Evolutionary conservation across 345 rosid genomes (phyloP).

Genomic region (Clarkia xantiana): DNA sequence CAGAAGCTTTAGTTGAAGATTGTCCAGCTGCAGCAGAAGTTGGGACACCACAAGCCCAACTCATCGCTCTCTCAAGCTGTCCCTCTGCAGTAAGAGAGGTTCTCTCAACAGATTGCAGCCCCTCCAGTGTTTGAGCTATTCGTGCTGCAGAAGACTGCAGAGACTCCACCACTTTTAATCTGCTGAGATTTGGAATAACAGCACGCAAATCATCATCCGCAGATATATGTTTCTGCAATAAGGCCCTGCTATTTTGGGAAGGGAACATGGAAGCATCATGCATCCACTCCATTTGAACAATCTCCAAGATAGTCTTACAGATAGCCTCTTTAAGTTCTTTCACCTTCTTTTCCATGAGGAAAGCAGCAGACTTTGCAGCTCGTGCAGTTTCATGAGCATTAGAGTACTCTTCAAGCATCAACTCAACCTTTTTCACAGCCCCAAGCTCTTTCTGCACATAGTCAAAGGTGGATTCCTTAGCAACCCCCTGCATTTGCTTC

Average conservation of each 20-base stretch:
- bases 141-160: conserved; percentile 45
- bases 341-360: conserved; percentile 54
- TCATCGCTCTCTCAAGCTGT: conserved; percentile 91
- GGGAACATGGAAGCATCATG: conserved; percentile 44
- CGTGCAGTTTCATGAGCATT: conserved; percentile 72
- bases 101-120: conserved; percentile 60
- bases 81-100: conserved; percentile 65
- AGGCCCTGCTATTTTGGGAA: conserved; percentile 38
- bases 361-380: conserved; percentile 68
- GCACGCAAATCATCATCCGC: conserved; percentile 39
- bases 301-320: conserved; percentile 51
- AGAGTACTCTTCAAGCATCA: conserved; percentile 79
- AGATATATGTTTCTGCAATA: conserved; percentile 42
- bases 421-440: conserved; percentile 41
- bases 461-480: conserved; percentile 25
- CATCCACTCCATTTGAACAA: conserved; percentile 91
- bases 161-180: conserved; percentile 56
- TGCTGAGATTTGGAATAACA: conserved; percentile 43
- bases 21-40: conserved; percentile 38
- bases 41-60: conserved; percentile 92
- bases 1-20: conserved; percentile 48
- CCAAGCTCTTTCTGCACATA: conserved; percentile 28
- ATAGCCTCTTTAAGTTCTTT: conserved; percentile 60
- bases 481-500: conserved; percentile 31
- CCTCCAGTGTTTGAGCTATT: conserved; percentile 48